A percentile compares a stretch with the other conserved stretches of the same genome.
phyloP scores from a whole-genome alignment of 306 rosid genomes.

The Quercus cerris region DNA sequence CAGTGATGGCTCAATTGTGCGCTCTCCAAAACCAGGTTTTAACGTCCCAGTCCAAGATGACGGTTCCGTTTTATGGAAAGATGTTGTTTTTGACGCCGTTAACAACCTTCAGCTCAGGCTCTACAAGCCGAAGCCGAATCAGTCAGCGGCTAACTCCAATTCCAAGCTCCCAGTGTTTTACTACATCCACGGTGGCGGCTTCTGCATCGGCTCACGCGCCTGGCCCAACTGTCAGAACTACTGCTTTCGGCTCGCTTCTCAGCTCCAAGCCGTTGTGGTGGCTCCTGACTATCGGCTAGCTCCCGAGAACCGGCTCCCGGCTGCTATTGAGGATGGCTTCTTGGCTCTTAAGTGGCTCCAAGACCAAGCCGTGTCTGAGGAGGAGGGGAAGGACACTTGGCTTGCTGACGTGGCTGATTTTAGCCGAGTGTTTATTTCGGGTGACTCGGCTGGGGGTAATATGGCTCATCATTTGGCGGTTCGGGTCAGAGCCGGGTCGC shows the following conservation, averaged over 20 bases:
- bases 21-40: slow-evolving; percentile 55
- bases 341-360: slow-evolving; percentile 70
- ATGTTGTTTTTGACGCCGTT: slow-evolving; percentile 49
- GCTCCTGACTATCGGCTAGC: slow-evolving; percentile 80
- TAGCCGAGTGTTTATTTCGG: slow-evolving; percentile 54
- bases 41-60: slow-evolving; percentile 47
- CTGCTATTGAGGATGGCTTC: slow-evolving; percentile 66
- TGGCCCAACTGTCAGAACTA: slow-evolving; percentile 91
- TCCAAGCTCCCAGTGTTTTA: slow-evolving; percentile 62
- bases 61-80: slow-evolving; percentile 71
- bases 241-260: slow-evolving; percentile 53
- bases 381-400: slow-evolving; percentile 55
- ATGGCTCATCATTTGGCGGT: slow-evolving; percentile 66
- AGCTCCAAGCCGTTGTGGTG: slow-evolving; percentile 49
- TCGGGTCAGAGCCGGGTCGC: slow-evolving; percentile 45
- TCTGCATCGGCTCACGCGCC: slow-evolving; percentile 86
- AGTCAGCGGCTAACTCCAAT: neutral
- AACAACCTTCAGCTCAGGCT: slow-evolving; percentile 65
- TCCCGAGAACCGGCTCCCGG: slow-evolving; percentile 75
- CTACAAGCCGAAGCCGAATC: slow-evolving; percentile 48
- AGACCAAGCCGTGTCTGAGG: slow-evolving; percentile 36
- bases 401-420: slow-evolving; percentile 62
- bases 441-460: slow-evolving; percentile 92
- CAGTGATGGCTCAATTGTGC: slow-evolving; percentile 67
- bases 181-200: slow-evolving; percentile 92